phyloP scores from a whole-genome alignment of 257 asterid species.

The Apocynum venetum region DNA sequence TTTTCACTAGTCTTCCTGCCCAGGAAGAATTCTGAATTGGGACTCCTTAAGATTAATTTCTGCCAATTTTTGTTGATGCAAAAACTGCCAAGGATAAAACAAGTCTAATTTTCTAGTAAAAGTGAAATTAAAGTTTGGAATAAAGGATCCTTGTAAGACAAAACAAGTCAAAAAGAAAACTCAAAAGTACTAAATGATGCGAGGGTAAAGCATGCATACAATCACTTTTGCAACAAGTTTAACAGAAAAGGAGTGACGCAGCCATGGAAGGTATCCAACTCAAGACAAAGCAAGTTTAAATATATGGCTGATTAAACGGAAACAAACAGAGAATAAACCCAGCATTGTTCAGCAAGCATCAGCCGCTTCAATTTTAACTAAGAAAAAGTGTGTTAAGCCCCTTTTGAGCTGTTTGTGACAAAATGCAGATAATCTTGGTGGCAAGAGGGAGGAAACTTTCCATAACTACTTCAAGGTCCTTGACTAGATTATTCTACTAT shows the following conservation, averaged over 20 bases:
- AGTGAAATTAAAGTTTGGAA: slow-evolving; percentile 14
- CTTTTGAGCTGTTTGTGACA: neutral
- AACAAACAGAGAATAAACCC: neutral
- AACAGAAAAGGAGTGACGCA: neutral
- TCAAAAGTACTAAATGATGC: slow-evolving; percentile 7
- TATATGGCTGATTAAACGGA: neutral
- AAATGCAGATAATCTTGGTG: neutral
- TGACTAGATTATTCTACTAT: neutral
- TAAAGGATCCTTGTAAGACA: slow-evolving; percentile 18
- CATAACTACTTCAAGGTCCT: neutral
- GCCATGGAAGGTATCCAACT: neutral
- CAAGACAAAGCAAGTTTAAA: neutral
- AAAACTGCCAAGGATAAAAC: too few species aligned
- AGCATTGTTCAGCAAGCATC: neutral
- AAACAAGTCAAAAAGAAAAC: slow-evolving; percentile 20
- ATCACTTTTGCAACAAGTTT: slow-evolving; percentile 13
- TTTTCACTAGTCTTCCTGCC: neutral
- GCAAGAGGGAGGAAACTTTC: neutral
- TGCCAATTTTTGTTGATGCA: neutral
- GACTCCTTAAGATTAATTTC: neutral
- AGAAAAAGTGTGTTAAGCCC: neutral
- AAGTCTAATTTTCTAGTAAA: neutral
- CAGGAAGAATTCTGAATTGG: neutral
- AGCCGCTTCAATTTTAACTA: neutral
- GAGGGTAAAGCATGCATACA: slow-evolving; percentile 21